These are phyloP conservation scores for Platanthera zijinensis DNA, from an alignment of 106 monocot genomes.

Conservation along the genomic window DNA sequence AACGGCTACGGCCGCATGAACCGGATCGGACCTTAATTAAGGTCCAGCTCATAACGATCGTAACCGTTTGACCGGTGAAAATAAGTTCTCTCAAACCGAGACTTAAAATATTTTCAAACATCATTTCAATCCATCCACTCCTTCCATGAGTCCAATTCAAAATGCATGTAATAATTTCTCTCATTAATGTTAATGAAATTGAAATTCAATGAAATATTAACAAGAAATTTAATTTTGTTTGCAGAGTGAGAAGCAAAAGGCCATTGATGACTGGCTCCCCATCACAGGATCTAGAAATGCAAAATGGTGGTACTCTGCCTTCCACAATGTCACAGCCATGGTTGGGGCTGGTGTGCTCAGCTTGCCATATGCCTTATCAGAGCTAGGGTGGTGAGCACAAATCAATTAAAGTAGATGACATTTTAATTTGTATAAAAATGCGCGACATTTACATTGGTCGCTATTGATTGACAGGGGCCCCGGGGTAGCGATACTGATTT, in stretches of 20 bases:
- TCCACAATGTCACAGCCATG: slow-evolving; percentile 12
- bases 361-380: slow-evolving; percentile 2
- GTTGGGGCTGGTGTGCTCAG: slow-evolving; percentile 6
- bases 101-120: too few relatives aligned
- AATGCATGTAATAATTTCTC: too few relatives aligned
- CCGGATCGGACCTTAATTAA: too few relatives aligned
- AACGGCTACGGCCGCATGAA: too few relatives aligned
- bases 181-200: too few relatives aligned
- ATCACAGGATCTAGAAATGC: slow-evolving; percentile 6
- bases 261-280: slow-evolving; percentile 4
- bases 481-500: slow-evolving; percentile 35
- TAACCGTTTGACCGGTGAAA: too few relatives aligned
- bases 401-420: not conserved
- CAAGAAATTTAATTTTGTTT: not conserved
- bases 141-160: too few relatives aligned
- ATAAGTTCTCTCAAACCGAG: too few relatives aligned
- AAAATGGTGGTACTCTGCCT: slow-evolving; percentile 12
- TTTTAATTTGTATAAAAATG: too few relatives aligned
- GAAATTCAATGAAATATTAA: too few relatives aligned
- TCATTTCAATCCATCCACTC: too few relatives aligned
- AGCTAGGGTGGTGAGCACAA: slow-evolving; percentile 3
- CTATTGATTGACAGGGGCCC: slow-evolving; percentile 39
- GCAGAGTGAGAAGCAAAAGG: not conserved
- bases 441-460: not conserved
- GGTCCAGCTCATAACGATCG: too few relatives aligned